These are phyloP conservation scores for Amanita rimosa DNA, from an alignment of 768 basidiomycete species.

Conservation along the genomic window DNA sequence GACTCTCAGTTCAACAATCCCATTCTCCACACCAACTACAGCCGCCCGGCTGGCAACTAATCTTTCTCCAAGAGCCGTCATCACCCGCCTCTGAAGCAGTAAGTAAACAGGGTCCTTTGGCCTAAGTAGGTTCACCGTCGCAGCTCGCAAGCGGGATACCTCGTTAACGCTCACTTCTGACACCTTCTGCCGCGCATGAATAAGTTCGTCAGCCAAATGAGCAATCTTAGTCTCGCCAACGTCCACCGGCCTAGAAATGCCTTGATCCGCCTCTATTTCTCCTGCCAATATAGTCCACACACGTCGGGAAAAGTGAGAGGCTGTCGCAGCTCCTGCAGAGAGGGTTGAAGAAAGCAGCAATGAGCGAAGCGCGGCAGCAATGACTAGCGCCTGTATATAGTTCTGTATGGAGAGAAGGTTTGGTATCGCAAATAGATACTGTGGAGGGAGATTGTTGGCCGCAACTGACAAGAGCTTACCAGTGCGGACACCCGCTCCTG, in stretches of 20 bases:
- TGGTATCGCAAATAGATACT: slow-evolving; percentile 49
- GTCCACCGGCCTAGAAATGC: slow-evolving; percentile 5
- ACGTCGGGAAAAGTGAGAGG: slow-evolving; percentile 38
- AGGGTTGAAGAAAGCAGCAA: slow-evolving; percentile 25
- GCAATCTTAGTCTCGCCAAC: slow-evolving; percentile 40
- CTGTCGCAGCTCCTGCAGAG: slow-evolving; percentile 5
- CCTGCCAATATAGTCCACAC: slow-evolving; percentile 54
- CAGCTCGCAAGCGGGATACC: slow-evolving; percentile 41
- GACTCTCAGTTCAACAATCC: background rate
- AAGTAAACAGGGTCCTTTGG: slow-evolving; percentile 55
- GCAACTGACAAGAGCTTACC: background rate
- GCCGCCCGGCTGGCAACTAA: slow-evolving; percentile 6
- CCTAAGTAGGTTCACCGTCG: slow-evolving; percentile 53
- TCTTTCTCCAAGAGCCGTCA: slow-evolving; percentile 25
- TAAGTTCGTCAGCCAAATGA: slow-evolving; percentile 66
- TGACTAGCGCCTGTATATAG: slow-evolving; percentile 57
- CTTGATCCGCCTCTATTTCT: slow-evolving; percentile 35
- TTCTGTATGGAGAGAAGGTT: slow-evolving; percentile 52
- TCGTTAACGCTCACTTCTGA: slow-evolving; percentile 23
- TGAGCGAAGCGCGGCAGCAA: slow-evolving; percentile 47
- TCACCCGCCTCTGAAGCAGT: slow-evolving; percentile 48
- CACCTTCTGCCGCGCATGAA: slow-evolving; percentile 34
- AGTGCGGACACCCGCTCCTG: background rate
- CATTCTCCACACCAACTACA: background rate
- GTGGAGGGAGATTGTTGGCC: slow-evolving; percentile 48